phyloP scores from a whole-genome alignment of 148 eudicot species.

The Amaranthus palmeri region DNA sequence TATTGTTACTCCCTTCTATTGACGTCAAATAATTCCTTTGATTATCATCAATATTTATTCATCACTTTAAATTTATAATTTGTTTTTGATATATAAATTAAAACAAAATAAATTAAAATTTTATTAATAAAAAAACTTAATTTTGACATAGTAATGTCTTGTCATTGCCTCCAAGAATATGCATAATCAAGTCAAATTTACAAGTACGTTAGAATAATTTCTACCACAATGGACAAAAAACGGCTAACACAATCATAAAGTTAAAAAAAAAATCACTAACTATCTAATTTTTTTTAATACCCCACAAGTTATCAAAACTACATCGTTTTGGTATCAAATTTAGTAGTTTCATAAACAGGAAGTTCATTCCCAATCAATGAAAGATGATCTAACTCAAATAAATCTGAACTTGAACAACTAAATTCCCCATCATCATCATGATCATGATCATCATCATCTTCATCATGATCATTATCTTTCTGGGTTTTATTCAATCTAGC shows the following conservation, averaged over 20 bases:
- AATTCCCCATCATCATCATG: slow-evolving; percentile 43
- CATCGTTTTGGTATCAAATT: slow-evolving; percentile 21
- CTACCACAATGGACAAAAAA: background rate
- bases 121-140: background rate
- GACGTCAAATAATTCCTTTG: no score
- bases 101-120: background rate
- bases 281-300: background rate
- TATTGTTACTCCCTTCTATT: no score
- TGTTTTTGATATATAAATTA: background rate
- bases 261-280: background rate
- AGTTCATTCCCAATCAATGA: slow-evolving; percentile 53
- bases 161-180: background rate
- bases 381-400: slow-evolving; percentile 80
- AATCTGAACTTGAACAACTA: slow-evolving; percentile 82
- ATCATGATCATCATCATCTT: slow-evolving; percentile 25
- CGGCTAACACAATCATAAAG: background rate
- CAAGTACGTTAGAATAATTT: slow-evolving; percentile 3
- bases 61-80: no score
- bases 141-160: background rate
- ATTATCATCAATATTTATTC: no score
- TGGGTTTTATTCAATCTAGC: slow-evolving; percentile 10
- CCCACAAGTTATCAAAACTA: slow-evolving; percentile 8
- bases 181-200: slow-evolving; percentile 5
- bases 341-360: slow-evolving; percentile 76
- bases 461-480: slow-evolving; percentile 9